These are phyloP conservation scores for Solanum habrochaites DNA, from an alignment of 257 asterid species.

Conservation along the genomic window DNA sequence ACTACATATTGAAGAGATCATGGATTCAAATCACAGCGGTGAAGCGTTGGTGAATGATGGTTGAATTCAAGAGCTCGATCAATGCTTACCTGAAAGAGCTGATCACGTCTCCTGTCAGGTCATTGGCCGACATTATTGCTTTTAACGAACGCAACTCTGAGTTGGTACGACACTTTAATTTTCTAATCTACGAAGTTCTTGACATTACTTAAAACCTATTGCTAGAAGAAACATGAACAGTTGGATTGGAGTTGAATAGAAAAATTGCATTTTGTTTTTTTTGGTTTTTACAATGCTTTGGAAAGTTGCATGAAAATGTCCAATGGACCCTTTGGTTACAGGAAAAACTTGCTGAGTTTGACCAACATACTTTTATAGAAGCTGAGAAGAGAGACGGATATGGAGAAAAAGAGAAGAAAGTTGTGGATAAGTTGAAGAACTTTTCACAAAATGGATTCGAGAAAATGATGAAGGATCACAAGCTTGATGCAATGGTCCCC, in stretches of 20 bases:
- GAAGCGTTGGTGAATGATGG: conserved; percentile 3
- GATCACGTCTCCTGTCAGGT: conserved; percentile 28
- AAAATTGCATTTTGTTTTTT: background rate
- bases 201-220: background rate
- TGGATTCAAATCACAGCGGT: background rate
- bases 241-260: background rate
- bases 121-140: conserved; percentile 29
- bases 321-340: conserved; percentile 1
- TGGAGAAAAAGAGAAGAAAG: conserved; percentile 14
- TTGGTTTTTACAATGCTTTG: background rate
- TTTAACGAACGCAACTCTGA: conserved; percentile 24
- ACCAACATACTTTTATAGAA: conserved; percentile 20
- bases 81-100: conserved; percentile 26
- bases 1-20: conserved; percentile 2
- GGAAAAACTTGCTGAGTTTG: conserved; percentile 22
- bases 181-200: background rate
- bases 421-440: background rate
- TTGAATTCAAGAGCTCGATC: conserved; percentile 27
- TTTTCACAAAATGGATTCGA: conserved; percentile 17
- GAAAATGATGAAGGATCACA: conserved; percentile 18
- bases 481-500: conserved; percentile 32
- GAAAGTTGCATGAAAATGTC: background rate
- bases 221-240: background rate
- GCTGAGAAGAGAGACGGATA: conserved; percentile 32
- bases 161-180: background rate